These are phyloP conservation scores for Tricholoma sp. DNA, from an alignment of 768 basidiomycete genomes.

Conservation along the genomic window DNA sequence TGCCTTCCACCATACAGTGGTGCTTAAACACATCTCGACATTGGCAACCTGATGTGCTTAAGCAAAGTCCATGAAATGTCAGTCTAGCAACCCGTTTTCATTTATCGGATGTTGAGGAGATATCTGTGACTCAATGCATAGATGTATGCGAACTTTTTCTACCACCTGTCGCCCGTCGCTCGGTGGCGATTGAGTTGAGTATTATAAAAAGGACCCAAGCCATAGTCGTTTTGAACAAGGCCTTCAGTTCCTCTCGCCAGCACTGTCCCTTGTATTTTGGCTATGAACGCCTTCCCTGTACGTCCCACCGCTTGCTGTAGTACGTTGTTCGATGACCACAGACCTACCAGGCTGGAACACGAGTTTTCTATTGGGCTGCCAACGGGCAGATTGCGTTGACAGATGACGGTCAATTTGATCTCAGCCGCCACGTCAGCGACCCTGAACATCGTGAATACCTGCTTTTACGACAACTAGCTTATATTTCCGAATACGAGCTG, in stretches of 20 bases:
- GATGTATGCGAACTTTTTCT: constrained; percentile 9
- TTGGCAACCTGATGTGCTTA: no score
- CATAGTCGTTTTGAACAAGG: constrained; percentile 2
- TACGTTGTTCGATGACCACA: constrained; percentile 12
- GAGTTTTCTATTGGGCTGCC: constrained; percentile 63
- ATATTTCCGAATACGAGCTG: no score
- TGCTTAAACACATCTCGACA: no score
- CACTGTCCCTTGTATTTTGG: constrained; percentile 48
- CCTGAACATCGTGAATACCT: no score
- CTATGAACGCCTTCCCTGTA: constrained; percentile 71
- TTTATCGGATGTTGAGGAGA: constrained; percentile 14
- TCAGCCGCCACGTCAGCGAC: no score
- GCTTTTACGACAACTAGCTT: no score
- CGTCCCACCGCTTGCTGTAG: constrained; percentile 19
- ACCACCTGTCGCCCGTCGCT: constrained; percentile 6
- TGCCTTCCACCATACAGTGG: no score
- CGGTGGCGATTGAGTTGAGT: constrained; percentile 14
- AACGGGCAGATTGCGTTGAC: constrained; percentile 46
- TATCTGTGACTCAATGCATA: constrained; percentile 11
- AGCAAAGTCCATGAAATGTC: no score
- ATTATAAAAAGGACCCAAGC: constrained; percentile 15
- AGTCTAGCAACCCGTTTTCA: constrained; percentile 18
- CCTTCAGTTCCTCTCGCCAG: constrained; percentile 9
- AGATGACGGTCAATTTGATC: no score
- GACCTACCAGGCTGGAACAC: constrained; percentile 51